phyloP scores from a whole-genome alignment of 2,329 filamentous ascomycete species.

The Alternaria atra region DNA sequence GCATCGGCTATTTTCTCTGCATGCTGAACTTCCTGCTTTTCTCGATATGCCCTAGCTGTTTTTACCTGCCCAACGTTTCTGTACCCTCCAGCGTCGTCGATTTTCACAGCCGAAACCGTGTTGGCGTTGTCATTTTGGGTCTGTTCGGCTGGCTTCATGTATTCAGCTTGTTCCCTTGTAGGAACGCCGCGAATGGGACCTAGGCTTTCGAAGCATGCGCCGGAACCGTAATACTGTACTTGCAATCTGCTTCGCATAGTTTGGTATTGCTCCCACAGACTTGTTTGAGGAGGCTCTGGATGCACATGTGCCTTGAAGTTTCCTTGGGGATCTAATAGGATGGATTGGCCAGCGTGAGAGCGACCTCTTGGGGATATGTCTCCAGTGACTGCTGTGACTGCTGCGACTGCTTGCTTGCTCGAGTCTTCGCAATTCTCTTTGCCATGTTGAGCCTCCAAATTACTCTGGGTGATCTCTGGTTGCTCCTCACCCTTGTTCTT shows the following conservation, averaged over 20 bases:
- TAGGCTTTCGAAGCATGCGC: neutral
- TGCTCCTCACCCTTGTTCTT: neutral
- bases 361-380: neutral
- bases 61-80: neutral
- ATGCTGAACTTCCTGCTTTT: neutral
- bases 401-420: too few species aligned
- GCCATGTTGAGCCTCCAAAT: too few species aligned
- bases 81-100: neutral
- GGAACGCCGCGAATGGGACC: conserved; percentile 11
- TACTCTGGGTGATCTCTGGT: too few species aligned
- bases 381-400: neutral
- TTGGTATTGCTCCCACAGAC: conserved; percentile 5
- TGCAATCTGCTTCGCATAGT: conserved; percentile 4
- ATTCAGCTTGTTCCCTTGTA: neutral
- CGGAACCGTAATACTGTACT: conserved; percentile 10
- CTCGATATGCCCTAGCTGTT: neutral
- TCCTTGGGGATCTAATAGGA: neutral
- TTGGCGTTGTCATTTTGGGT: neutral
- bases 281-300: neutral
- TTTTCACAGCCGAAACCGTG: neutral
- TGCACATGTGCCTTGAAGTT: neutral
- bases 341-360: conserved; percentile 3
- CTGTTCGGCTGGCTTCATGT: neutral
- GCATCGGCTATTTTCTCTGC: neutral
- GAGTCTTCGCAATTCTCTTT: too few species aligned